Evolutionary conservation across 306 rosid species (phyloP).

Genomic region (Corylus heterophylla): DNA sequence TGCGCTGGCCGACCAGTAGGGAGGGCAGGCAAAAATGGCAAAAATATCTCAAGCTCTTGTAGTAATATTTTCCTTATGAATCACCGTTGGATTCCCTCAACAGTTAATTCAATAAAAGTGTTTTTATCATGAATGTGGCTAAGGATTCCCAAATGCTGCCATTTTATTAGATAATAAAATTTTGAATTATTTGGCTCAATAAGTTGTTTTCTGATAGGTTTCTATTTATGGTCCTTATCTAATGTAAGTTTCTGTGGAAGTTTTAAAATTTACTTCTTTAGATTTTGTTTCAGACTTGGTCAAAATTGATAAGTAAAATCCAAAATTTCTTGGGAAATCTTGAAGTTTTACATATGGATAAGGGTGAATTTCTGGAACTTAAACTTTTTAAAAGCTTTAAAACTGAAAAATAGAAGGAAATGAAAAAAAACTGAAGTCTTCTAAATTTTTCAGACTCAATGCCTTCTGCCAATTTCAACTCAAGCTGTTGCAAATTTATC

Average conservation of each 20-base stretch:
- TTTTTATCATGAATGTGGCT: not conserved
- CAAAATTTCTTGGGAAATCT: constrained; percentile 3
- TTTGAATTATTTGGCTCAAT: constrained; percentile 4
- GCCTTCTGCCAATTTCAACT: constrained; percentile 1
- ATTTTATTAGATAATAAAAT: constrained; percentile 9
- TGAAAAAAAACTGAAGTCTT: not conserved
- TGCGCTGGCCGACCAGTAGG: no score
- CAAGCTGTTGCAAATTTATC: constrained; percentile 4
- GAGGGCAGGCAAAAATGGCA: no score
- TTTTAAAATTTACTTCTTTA: not conserved
- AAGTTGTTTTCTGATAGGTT: constrained; percentile 5
- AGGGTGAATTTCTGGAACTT: constrained; percentile 16
- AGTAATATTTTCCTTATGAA: no score
- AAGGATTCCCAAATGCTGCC: constrained; percentile 3
- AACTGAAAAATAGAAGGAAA: not conserved
- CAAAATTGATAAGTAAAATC: not conserved
- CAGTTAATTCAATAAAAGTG: no score
- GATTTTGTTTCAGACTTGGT: not conserved
- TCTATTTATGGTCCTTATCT: not conserved
- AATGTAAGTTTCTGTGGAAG: not conserved
- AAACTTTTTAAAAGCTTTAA: not conserved
- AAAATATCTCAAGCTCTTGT: no score
- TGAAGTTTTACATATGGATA: constrained; percentile 6
- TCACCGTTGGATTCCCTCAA: no score
- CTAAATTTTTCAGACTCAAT: constrained; percentile 8